Evolutionary conservation across 352 stramenopile genomes (phyloP), one percentile per base, ranked within the genome.

Genomic region (Phytophthora agathidicida): DNA sequence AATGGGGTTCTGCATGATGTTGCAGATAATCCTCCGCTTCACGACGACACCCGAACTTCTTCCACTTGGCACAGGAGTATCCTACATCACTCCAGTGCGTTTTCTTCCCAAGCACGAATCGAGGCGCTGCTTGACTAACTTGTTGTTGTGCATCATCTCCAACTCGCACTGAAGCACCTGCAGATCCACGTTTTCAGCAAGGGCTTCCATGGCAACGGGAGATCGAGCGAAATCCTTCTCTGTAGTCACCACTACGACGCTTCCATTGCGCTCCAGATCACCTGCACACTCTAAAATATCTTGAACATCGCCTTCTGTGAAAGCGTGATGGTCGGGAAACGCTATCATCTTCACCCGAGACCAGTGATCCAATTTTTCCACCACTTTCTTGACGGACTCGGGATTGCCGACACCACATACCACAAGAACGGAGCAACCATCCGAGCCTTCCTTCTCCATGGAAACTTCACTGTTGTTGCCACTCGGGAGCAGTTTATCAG

Each of bases 391-490:
- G 2, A 91, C 80, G 2, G 81, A 91, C 38, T 78, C 65, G 0
- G 81, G 78, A 41, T 88, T 89, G n/a, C 81, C 81, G 16, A 91
- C 80, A 3, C 81, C 81, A 36, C 81, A 89, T 23, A 86, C 53
- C 3, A 88, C 58, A 9, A 89, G 27, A 16, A 64, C 71, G 17
- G 56, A 57, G 42, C 61, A 55, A 33, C 44, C 59, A 17, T 62
- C 7, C 31, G 76, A 60, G 2, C 16, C 17, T 10, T 13, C 17
- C 24, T 14, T 39, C 23, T 20, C 14, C 30, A 19, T 17, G 20
- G 22, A 22, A 35, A 16, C 22, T 0, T 33, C 32, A 19, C 0
- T 11, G n/a, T 7, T 44, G 22, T 10, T 20, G 3, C 10, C 16
- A 31, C 14, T 57, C 31, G 5, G 7, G 2, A 66, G 47, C 14